Conservation (phyloP, 768 basidiomycete species). For the Pilatotrama ljubarskyi region DNA sequence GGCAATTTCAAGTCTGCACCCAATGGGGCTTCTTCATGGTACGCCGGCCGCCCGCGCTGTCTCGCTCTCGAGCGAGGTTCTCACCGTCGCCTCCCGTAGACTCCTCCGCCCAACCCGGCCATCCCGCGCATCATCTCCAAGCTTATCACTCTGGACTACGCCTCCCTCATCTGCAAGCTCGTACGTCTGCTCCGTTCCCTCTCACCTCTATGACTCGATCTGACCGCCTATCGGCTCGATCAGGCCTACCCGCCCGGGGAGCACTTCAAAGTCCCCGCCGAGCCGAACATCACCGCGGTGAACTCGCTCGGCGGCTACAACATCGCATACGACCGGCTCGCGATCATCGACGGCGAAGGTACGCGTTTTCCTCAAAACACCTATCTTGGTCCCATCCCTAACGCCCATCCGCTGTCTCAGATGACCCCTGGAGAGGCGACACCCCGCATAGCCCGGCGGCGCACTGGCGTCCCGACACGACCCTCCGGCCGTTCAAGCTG, state of each 20-base stretch:
- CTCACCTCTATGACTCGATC: not conserved
- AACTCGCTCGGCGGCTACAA: slow-evolving; percentile 81
- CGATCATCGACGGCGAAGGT: slow-evolving; percentile 87
- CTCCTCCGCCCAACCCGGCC: slow-evolving; percentile 69
- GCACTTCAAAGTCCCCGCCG: slow-evolving; percentile 63
- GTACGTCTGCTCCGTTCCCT: slow-evolving; percentile 17
- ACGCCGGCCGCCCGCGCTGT: not conserved
- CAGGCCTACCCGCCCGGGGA: slow-evolving; percentile 79
- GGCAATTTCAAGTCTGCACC: slow-evolving; percentile 91
- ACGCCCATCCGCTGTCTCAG: slow-evolving; percentile 35
- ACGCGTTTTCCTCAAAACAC: not conserved
- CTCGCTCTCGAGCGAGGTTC: not conserved
- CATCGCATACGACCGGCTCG: slow-evolving; percentile 76
- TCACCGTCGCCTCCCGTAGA: slow-evolving; percentile 40
- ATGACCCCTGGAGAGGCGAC: slow-evolving; percentile 88
- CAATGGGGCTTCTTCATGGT: slow-evolving; percentile 57
- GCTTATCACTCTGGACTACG: slow-evolving; percentile 64
- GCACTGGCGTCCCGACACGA: slow-evolving; percentile 64
- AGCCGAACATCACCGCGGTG: slow-evolving; percentile 80
- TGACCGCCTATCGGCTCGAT: not conserved
- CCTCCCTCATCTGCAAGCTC: slow-evolving; percentile 68
- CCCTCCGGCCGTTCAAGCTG: slow-evolving; percentile 77
- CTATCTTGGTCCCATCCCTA: not conserved
- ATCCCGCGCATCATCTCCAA: slow-evolving; percentile 76
- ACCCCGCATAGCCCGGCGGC: slow-evolving; percentile 80